Base-by-base conservation (phyloP, 176 grass and related monocot genomes). In the Carex cristatella region DNA sequence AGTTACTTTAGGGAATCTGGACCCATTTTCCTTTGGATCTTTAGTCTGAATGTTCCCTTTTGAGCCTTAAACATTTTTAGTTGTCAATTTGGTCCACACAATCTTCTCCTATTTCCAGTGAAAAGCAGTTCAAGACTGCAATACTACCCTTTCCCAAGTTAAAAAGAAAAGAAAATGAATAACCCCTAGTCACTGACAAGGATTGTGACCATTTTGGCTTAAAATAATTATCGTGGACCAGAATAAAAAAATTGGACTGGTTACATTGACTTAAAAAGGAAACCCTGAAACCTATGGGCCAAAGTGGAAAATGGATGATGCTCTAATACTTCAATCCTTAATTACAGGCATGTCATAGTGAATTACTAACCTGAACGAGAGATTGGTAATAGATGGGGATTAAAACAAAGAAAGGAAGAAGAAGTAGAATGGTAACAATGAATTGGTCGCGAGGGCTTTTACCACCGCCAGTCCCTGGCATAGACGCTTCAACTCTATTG, bases 381-480 rank as follows among this genome's bases (percentile, higher is more conserved):
- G 92, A 87, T 73, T 86, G 82, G 67, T 95, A 95, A 85, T 98
- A 95, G 86, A 90, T 90, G 82, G 92, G 82, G 62, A 91, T 65
- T 81, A 98, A 44, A 64, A 94, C 28, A 69, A 79, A 90, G 73
- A 92, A 78, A 13, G 95, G 95, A 87, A 95, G 65, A 85, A 90
- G 82, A 83, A 91, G 94, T 73, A 98, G 81, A 77, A 93, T 64
- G 32, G 89, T 88, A 67, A 93, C 88, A 68, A 91, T 57, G 18
- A 88, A 54, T 56, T 95, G 93, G 53, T 95, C 93, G 79, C 74
- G 86, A 86, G 85, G 88, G 61, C 85, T 92, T 85, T 79, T 93
- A 33, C 95, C 95, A 33, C 91, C 95, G 85, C 88, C 88, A 86
- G 93, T 93, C 67, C 93, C 91, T 0, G 95, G 95, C 58, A 95